These are phyloP conservation scores for Fusarium sulawesiense DNA, from an alignment of 2,329 filamentous ascomycete species.

Conservation along the genomic window DNA sequence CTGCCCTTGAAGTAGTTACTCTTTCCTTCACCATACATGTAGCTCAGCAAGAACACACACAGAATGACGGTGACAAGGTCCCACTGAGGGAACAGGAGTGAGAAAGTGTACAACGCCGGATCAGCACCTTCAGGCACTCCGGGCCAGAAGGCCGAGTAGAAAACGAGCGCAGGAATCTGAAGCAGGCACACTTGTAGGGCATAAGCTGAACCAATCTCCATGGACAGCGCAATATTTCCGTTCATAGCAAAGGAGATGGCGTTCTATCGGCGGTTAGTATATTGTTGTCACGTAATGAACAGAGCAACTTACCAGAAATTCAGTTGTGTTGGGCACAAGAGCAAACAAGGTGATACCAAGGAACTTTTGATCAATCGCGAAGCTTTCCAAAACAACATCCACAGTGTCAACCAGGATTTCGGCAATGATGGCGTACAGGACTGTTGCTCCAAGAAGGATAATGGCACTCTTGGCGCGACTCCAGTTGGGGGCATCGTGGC, in stretches of 20 bases:
- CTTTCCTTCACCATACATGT: constrained; percentile 98
- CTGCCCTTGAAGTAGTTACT: constrained; percentile 99
- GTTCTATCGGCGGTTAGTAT: constrained; percentile 67
- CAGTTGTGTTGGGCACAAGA: constrained; percentile 96
- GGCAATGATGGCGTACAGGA: constrained; percentile 95
- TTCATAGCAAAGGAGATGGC: constrained; percentile 99
- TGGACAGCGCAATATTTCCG: constrained; percentile 96
- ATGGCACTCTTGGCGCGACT: constrained; percentile 89
- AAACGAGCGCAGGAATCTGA: constrained; percentile 91
- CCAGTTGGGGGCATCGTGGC: constrained; percentile 99
- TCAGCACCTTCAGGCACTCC: constrained; percentile 53
- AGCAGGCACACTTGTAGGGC: constrained; percentile 95
- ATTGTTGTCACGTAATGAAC: background rate
- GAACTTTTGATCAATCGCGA: constrained; percentile 96
- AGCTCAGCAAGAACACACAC: constrained; percentile 94
- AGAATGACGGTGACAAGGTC: constrained; percentile 98
- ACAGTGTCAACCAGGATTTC: constrained; percentile 98
- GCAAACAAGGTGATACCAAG: constrained; percentile 96
- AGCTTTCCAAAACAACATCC: constrained; percentile 91
- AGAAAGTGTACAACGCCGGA: constrained; percentile 74
- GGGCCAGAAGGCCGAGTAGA: constrained; percentile 85
- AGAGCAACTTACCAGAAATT: constrained; percentile 79
- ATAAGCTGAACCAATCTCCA: constrained; percentile 99
- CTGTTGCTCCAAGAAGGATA: constrained; percentile 87
- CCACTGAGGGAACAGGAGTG: constrained; percentile 97